Base-by-base conservation (phyloP, 176 grass and related monocot species). In the Thinopyrum elongatum region DNA sequence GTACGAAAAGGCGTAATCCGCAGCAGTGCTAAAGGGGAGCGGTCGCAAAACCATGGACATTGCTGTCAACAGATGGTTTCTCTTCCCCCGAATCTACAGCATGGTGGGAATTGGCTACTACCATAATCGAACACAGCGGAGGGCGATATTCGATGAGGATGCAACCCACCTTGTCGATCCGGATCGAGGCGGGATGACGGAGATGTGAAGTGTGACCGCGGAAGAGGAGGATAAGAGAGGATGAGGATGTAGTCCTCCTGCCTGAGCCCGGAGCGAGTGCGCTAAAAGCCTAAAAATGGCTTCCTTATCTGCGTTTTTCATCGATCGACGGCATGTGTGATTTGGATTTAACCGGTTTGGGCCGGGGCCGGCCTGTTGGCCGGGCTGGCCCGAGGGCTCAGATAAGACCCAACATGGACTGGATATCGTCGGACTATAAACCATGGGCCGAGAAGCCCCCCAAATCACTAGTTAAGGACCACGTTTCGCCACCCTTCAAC, bases 221-320 rank as follows among this genome's bases (percentile, higher is more conserved):
- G 63, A 42, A 3, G 28, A 69, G 22, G 66, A 84, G 76, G 71
- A 87, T 82, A 82, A 87, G 86, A 76, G 79, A 66, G 74, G 85
- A 74, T 57, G 85, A 82, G 7, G 73, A 35, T 19, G 79, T n/a
- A n/a, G n/a, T 28, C 47, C 73, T 6, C 49, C 49, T 53, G 49
- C 21, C 67, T 70, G 8, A 10, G 66, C 17, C 66, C 36, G 67
- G 68, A 72, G 69, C 70, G n/a, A 39, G 21, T 70, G 33, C 66
- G 59, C 59, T 62, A 26, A 10, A 25, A 4, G n/a, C 1, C 59
- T 25, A 25, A 53, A 53, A 53, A 53, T 53, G 49, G 49, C 39
- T 3, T 62, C 6, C 6, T 67, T 67, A 66, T 66, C 65, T 15
- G 5, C 14, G 6, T 7, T 53, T 53, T 53, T 0, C 14, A 10